phyloP scores from a whole-genome alignment of 2,329 filamentous ascomycete genomes.

The Ophiostoma himal-ulmi region DNA sequence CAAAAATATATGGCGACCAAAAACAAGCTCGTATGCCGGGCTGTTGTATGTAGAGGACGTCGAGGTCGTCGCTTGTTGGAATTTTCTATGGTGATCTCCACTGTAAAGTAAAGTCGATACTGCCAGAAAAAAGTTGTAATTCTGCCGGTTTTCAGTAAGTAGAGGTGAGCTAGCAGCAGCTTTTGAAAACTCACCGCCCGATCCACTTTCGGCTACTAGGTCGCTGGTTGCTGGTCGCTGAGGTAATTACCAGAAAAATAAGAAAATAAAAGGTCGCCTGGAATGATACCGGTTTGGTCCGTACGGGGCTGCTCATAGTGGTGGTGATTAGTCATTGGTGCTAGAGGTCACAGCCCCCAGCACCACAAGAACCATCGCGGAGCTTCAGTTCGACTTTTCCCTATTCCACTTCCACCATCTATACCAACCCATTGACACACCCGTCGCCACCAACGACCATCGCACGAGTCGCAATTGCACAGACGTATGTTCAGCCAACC shows the following conservation, averaged over 20 bases:
- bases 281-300: constrained; percentile 25
- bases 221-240: background rate
- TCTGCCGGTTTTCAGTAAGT: constrained; percentile 22
- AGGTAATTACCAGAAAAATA: constrained; percentile 3
- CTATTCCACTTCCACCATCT: background rate
- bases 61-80: background rate
- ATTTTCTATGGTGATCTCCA: background rate
- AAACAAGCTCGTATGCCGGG: constrained; percentile 1
- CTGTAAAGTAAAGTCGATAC: background rate
- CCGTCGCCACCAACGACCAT: background rate
- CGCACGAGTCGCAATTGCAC: background rate
- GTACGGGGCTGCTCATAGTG: background rate
- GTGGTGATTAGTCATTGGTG: background rate
- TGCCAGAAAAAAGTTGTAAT: constrained; percentile 19
- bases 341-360: background rate
- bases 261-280: constrained; percentile 7
- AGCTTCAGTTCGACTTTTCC: constrained; percentile 10
- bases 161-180: background rate
- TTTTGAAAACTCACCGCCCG: constrained; percentile 16
- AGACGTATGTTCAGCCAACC: background rate
- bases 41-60: background rate
- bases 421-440: background rate
- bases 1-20: background rate
- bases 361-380: background rate
- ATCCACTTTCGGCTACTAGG: background rate